phyloP scores from a whole-genome alignment of 768 basidiomycete species.

The Kwoniella bestiolae region DNA sequence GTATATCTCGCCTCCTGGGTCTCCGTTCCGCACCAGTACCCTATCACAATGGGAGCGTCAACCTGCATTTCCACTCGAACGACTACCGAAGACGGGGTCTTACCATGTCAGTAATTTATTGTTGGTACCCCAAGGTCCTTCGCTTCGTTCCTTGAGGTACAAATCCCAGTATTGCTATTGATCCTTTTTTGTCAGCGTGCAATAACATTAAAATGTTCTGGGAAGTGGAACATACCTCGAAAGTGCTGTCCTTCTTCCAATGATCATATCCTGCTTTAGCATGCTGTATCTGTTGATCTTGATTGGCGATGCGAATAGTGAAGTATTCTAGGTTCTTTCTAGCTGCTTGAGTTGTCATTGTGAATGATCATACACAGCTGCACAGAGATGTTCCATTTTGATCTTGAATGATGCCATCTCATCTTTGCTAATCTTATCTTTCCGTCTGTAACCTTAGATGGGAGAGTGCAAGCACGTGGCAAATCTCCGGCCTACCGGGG shows the following conservation, averaged over 20 bases:
- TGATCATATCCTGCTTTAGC: constrained; percentile 18
- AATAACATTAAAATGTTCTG: background rate
- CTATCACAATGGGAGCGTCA: too few relatives aligned
- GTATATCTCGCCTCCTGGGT: constrained; percentile 35
- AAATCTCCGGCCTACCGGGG: too few relatives aligned
- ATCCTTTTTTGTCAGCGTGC: background rate
- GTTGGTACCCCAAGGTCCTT: constrained; percentile 14
- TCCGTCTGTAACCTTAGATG: background rate
- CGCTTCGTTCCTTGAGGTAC: constrained; percentile 1
- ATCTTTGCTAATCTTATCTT: background rate
- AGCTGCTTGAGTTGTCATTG: background rate
- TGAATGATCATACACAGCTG: too few relatives aligned
- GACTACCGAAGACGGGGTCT: too few relatives aligned
- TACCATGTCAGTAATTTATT: constrained; percentile 23
- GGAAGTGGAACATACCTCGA: constrained; percentile 26
- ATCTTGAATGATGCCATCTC: too few relatives aligned
- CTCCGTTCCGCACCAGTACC: constrained; percentile 39
- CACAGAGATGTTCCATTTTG: too few relatives aligned
- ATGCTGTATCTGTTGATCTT: constrained; percentile 29
- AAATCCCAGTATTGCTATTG: constrained; percentile 8
- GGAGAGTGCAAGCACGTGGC: background rate
- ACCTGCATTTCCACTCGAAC: too few relatives aligned
- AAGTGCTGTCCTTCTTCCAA: constrained; percentile 30
- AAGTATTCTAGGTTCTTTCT: constrained; percentile 13
- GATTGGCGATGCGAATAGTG: constrained; percentile 32